These are phyloP conservation scores for Alternaria ethzedia DNA, from an alignment of 2,329 filamentous ascomycete species.

Conservation along the genomic window DNA sequence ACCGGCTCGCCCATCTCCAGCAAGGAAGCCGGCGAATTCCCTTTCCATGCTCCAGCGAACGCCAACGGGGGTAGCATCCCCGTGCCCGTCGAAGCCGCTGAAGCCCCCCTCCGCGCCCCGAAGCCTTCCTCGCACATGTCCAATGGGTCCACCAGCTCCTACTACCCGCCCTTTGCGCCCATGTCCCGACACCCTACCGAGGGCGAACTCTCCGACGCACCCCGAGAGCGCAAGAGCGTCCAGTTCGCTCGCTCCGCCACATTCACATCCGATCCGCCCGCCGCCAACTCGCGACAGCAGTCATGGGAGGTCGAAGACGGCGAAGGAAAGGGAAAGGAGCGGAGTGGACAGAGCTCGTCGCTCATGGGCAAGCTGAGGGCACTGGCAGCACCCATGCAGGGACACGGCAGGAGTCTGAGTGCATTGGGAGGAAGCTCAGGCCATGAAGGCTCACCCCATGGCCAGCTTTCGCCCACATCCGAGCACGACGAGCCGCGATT, in stretches of 20 bases:
- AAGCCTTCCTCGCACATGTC: constrained; percentile 29
- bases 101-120: constrained; percentile 20
- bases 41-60: constrained; percentile 37
- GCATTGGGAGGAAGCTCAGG: constrained; percentile 50
- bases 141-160: constrained; percentile 30
- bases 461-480: constrained; percentile 55
- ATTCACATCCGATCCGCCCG: constrained; percentile 50
- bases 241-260: constrained; percentile 68
- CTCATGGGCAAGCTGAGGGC: constrained; percentile 82
- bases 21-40: constrained; percentile 45
- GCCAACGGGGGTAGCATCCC: constrained; percentile 26
- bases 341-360: constrained; percentile 62
- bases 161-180: constrained; percentile 41
- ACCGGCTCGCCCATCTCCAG: constrained; percentile 36
- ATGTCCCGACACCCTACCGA: constrained; percentile 43
- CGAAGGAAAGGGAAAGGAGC: constrained; percentile 64
- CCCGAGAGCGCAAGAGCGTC: constrained; percentile 67
- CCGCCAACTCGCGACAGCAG: constrained; percentile 64
- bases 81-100: constrained; percentile 21
- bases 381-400: constrained; percentile 64
- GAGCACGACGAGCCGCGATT: constrained; percentile 56
- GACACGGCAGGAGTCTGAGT: constrained; percentile 59
- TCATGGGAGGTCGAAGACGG: constrained; percentile 68
- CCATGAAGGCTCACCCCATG: constrained; percentile 48
- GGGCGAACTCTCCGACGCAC: constrained; percentile 38